Evolutionary conservation across 768 basidiomycete species (phyloP).

Genomic region (Pulveroboletus sp.): DNA sequence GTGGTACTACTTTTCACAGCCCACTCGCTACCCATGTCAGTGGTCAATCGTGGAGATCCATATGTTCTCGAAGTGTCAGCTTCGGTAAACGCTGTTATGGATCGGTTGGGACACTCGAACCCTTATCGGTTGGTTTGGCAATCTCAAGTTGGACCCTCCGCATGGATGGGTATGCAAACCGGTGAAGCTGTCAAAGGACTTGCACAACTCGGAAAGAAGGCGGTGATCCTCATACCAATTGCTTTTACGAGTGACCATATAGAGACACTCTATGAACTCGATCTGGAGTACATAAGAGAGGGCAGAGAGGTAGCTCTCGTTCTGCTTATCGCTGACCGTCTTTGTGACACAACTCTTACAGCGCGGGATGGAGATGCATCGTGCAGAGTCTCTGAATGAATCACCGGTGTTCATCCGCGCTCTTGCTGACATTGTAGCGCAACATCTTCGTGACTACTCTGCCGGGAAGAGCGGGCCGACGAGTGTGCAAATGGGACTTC

Average conservation of each 20-base stretch:
- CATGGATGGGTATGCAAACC: slow-evolving; percentile 99
- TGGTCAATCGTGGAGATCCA: slow-evolving; percentile 98
- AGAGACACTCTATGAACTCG: slow-evolving; percentile 95
- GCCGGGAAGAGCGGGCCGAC: slow-evolving; percentile 55
- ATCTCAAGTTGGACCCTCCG: slow-evolving; percentile 92
- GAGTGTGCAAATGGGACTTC: slow-evolving; percentile 74
- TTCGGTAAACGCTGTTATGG: slow-evolving; percentile 91
- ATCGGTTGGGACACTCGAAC: slow-evolving; percentile 69
- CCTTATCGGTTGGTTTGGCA: slow-evolving; percentile 97
- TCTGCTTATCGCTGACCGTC: neutral
- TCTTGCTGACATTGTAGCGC: slow-evolving; percentile 82
- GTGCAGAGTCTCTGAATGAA: slow-evolving; percentile 89
- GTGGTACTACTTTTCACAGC: slow-evolving; percentile 92
- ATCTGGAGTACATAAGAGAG: slow-evolving; percentile 89
- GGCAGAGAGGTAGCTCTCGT: slow-evolving; percentile 64
- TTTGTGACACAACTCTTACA: slow-evolving; percentile 27
- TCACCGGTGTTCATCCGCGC: slow-evolving; percentile 95
- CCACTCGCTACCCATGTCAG: slow-evolving; percentile 95
- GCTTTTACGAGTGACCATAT: slow-evolving; percentile 99
- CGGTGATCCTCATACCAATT: slow-evolving; percentile 83
- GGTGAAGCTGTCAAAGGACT: slow-evolving; percentile 85
- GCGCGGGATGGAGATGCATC: slow-evolving; percentile 87
- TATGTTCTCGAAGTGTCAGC: slow-evolving; percentile 95
- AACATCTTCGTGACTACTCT: slow-evolving; percentile 66
- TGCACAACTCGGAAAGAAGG: slow-evolving; percentile 69